Base-by-base conservation (phyloP, 768 basidiomycete species). In the Tephrocybe sp. region DNA sequence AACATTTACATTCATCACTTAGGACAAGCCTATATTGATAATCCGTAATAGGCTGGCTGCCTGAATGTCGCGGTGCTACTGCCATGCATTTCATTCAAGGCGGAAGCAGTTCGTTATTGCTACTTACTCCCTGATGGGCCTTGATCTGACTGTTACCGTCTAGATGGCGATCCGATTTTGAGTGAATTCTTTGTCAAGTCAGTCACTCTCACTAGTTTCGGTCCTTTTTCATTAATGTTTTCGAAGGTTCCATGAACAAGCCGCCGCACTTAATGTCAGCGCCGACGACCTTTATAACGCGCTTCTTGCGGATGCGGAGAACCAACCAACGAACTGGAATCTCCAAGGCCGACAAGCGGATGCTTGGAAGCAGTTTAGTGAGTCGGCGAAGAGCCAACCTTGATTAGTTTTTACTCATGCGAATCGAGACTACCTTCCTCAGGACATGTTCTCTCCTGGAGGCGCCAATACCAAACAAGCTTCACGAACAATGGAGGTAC, bases 161-260 rank as follows among this genome's bases (percentile, higher is more conserved):
- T 26, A 85, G 83, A 85, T 54, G 84, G 72, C 1, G 83, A 85
- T 58, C 82, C 82, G 0, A 83, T 85, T 34, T 64, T 85, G 7
- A 77, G 74, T 13, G 84, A 85, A 62, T 84, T 84, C 66, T 79
- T 80, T 53, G 80, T 83, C 26, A 84, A 84, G 80, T 83, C 54
- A 13, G 71, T 60, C 6, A 4, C 30, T 20, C 7, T 39, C 10
- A 1, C 44, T 10, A 2, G 4, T 30, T 11, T 20, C 11, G 44
- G 20, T 30, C 22, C 46, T 26, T 33, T 45, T 13, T 46, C 10
- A 46, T 31, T 13, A 19, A 22, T 5, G 2, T 13, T 5, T 6
- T 6, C 32, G 1, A 39, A 84, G 83, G 60, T 85, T 76, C 65
- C 65, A 72, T 35, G 65, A 79, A 3, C 73, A 82, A 38, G 77